phyloP scores from a whole-genome alignment of 495 filamentous ascomycete genomes.

The Rhypophila decipiens region DNA sequence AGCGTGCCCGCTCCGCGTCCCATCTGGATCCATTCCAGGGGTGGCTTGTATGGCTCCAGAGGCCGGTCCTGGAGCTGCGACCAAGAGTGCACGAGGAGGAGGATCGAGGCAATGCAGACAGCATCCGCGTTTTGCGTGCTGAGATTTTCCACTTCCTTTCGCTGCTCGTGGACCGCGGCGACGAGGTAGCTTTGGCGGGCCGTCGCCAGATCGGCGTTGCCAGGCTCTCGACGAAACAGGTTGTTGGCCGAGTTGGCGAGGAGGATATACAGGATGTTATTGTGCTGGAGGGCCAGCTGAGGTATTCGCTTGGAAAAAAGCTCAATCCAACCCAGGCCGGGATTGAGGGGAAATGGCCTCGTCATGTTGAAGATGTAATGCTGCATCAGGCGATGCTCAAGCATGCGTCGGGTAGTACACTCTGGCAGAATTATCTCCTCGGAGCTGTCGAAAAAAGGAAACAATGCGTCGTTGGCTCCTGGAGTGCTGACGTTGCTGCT shows the following conservation, averaged over 20 bases:
- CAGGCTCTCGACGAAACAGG: slow-evolving; percentile 13
- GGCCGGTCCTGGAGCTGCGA: slow-evolving; percentile 22
- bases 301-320: slow-evolving; percentile 17
- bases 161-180: slow-evolving; percentile 29
- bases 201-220: slow-evolving; percentile 15
- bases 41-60: slow-evolving; percentile 29
- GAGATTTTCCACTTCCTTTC: slow-evolving; percentile 23
- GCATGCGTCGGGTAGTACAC: slow-evolving; percentile 23
- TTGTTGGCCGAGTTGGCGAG: slow-evolving; percentile 30
- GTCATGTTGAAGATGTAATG: slow-evolving; percentile 25
- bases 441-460: background rate
- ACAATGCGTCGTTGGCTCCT: background rate
- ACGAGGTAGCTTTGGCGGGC: slow-evolving; percentile 26
- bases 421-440: slow-evolving; percentile 19
- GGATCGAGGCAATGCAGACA: slow-evolving; percentile 25
- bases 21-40: slow-evolving; percentile 30
- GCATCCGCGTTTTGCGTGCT: slow-evolving; percentile 27
- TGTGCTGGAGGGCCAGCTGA: slow-evolving; percentile 23
- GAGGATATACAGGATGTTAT: slow-evolving; percentile 31
- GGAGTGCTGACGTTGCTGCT: background rate
- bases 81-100: slow-evolving; percentile 24
- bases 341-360: slow-evolving; percentile 10
- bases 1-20: slow-evolving; percentile 6
- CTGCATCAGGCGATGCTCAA: slow-evolving; percentile 30
- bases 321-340: slow-evolving; percentile 11